A percentile compares a stretch with the other conserved stretches of the same genome.
Evolutionary conservation across 2,329 filamentous ascomycete species (phyloP).

Genomic region (Zasmidium citrigriseum): DNA sequence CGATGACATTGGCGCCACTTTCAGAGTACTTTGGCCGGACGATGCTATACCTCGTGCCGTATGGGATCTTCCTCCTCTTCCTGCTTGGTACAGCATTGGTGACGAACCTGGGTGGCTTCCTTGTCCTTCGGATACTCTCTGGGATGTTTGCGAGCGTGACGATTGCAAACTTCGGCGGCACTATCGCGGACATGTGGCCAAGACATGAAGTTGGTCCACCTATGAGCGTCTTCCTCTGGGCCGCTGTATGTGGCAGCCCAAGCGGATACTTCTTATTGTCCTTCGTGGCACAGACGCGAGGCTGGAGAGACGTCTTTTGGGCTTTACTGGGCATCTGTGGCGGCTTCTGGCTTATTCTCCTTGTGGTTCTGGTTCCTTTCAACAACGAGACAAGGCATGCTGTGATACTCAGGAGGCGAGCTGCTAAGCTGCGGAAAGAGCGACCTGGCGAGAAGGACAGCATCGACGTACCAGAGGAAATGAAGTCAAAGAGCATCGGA

Average conservation of each 20-base stretch:
- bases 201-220: slow-evolving; percentile 46
- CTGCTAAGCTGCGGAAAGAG: slow-evolving; percentile 27
- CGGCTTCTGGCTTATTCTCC: slow-evolving; percentile 47
- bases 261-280: slow-evolving; percentile 50
- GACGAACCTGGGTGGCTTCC: slow-evolving; percentile 41
- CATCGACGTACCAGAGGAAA: not conserved
- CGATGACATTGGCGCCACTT: slow-evolving; percentile 47
- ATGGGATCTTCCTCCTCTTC: slow-evolving; percentile 44
- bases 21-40: slow-evolving; percentile 49
- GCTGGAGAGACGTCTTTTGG: slow-evolving; percentile 50
- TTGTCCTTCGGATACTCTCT: slow-evolving; percentile 46
- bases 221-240: slow-evolving; percentile 49
- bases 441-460: slow-evolving; percentile 41
- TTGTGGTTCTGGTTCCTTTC: slow-evolving; percentile 37
- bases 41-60: slow-evolving; percentile 46
- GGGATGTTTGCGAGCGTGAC: slow-evolving; percentile 51
- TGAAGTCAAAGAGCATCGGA: slow-evolving; percentile 34
- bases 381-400: slow-evolving; percentile 48
- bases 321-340: slow-evolving; percentile 49
- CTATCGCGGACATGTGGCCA: slow-evolving; percentile 51
- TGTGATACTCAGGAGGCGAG: slow-evolving; percentile 41
- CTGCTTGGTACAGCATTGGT: slow-evolving; percentile 47
- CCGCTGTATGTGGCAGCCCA: slow-evolving; percentile 49
- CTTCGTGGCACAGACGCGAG: slow-evolving; percentile 45
- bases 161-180: slow-evolving; percentile 53